A percentile compares a stretch with the other conserved stretches of the same genome.
These are phyloP conservation scores for Pseudozyma pruni DNA, from an alignment of 1,284 basidiomycete species.

Conservation along the genomic window DNA sequence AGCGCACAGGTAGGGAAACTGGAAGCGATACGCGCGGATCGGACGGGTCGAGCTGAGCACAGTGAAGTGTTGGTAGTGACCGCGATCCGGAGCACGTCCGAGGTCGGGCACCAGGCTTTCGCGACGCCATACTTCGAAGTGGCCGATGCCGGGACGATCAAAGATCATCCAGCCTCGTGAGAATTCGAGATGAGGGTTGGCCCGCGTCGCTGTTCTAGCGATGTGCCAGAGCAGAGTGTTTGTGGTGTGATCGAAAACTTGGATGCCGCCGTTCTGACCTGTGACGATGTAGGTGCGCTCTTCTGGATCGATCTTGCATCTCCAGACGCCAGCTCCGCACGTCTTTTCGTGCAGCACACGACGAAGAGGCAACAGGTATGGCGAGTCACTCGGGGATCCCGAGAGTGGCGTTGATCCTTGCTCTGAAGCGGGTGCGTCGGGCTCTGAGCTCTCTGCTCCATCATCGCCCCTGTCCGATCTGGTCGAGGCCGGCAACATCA, in stretches of 20 bases:
- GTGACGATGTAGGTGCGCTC: constrained; percentile 52
- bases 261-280: constrained; percentile 28
- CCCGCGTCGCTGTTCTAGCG: constrained; percentile 25
- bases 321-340: constrained; percentile 39
- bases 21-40: constrained; percentile 55
- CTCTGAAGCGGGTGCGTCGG: background rate
- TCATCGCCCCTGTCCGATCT: background rate
- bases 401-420: background rate
- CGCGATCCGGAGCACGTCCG: constrained; percentile 37
- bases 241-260: constrained; percentile 34
- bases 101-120: constrained; percentile 46
- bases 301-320: constrained; percentile 58
- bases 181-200: constrained; percentile 57
- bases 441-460: background rate
- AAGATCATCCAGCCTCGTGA: constrained; percentile 57
- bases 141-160: constrained; percentile 42
- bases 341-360: constrained; percentile 9
- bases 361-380: constrained; percentile 16
- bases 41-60: constrained; percentile 33
- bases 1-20: constrained; percentile 49
- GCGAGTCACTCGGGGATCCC: background rate
- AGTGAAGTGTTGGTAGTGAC: constrained; percentile 41
- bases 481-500: background rate
- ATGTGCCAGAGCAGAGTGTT: constrained; percentile 50
- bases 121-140: constrained; percentile 60